Evolutionary conservation across 352 stramenopile species (phyloP), one percentile per base, ranked within the genome.

Genomic region (Nothophytophthora sp.): DNA sequence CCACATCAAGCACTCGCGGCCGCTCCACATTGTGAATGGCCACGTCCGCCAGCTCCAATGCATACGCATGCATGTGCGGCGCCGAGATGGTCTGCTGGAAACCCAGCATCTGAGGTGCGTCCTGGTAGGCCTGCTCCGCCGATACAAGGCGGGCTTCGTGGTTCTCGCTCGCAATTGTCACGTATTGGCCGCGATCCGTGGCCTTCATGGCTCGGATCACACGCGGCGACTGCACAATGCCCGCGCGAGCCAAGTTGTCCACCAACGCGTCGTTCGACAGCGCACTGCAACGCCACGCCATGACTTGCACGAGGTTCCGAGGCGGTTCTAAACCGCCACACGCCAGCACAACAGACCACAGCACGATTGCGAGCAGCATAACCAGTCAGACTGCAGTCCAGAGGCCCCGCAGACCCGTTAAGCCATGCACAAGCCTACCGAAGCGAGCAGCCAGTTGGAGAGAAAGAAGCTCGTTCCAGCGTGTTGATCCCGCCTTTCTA

Each of bases 1-100:
- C 96, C 0, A 99, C 94, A 65, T 99, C 96, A 19, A 99, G 65
- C 8, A 99, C 78, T 13, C 77, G 77, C 13, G 95, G 70, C 13
- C 67, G 38, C 9, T 61, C 39, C 1, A 73, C 46, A 25, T 68
- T 62, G 19, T 54, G 45, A 18, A 86, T 55, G 6, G 88, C 75
- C n/a, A 74, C 73, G 27, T 77, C 71, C 37, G 77, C 70, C 12
- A 92, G 47, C 46, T 97, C 88, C 25, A 97, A 52, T 12, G 86
- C 86, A 45, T 72, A 81, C 9, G 88, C 89, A 55, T 97, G 90
- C 90, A 97, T 97, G 55, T 97, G 90, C 15, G 90, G 90, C 13
- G 90, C 90, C 4, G 88, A 97, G 42, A 97, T 97, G 18, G 90
- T 97, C 44, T 92, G 84, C 7, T 74, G 60, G 44, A 84, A 74